Evolutionary conservation across 1,139 yeast genomes (phyloP), one percentile per base, ranked within the genome.

Genomic region (Sugiyamaella novakii): DNA sequence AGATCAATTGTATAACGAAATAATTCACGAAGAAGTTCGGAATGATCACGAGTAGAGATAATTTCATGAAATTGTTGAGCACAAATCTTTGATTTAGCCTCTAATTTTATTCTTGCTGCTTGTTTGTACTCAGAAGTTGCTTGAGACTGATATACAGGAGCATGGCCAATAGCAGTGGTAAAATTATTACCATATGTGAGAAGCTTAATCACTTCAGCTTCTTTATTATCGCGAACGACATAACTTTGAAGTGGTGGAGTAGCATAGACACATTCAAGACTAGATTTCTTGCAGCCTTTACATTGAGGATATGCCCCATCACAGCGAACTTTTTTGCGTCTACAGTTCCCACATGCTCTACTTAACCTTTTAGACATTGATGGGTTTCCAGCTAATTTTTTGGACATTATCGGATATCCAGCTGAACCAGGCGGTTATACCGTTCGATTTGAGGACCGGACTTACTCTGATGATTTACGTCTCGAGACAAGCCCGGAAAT

Each of bases 201-300:
- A 4, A 47, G 35, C 12, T 36, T 34, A 17, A 47, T 47, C 1
- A 36, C 40, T 12, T 42, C 47, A 14, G 35, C 36, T n/a, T 44
- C 36, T n/a, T 47, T 33, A 8, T 22, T 5, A n/a, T 47, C 39
- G 11, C 17, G 25, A 12, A 36, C 37, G 4, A 42, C 50, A 36
- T 30, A 47, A 19, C 50, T 47, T 24, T 47, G 50, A n/a, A 47
- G 38, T 6, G 50, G 50, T 15, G 50, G 46, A 17, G 37, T 28
- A 12, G 34, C 25, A 25, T 47, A 47, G 1, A 39, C 17, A 14
- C 50, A 47, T 11, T 35, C 47, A 3, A 47, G 17, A 18, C 6
- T 35, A 6, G 47, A 42, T 27, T 31, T 47, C 17, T 21, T 27
- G 27, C 50, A 47, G 1, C 43, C 40, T 31, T 27, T 36, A 25